Percentiles rank a stretch among this genome's conserved stretches.
Conservation (phyloP, 1,284 basidiomycete genomes). For the Lentinus polychrous region DNA sequence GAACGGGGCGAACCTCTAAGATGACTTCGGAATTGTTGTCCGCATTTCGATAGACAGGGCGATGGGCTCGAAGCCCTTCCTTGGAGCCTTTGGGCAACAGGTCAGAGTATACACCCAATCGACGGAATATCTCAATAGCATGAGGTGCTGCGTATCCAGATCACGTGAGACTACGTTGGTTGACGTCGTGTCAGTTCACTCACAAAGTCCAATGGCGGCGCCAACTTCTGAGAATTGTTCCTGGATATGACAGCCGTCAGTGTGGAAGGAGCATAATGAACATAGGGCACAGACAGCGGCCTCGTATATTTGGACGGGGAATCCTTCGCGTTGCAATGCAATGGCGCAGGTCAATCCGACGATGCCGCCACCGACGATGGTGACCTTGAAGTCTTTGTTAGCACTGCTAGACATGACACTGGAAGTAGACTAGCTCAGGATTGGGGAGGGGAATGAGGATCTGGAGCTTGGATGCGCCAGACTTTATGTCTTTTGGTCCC, state of each 20-base stretch:
- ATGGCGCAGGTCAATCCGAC: conserved; percentile 14
- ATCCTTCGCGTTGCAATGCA: conserved; percentile 10
- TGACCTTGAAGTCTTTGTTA: conserved; percentile 7
- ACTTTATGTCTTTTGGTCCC: too few species aligned
- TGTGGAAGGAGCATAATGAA: not conserved
- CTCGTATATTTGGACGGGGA: conserved; percentile 16
- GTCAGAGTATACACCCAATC: conserved; percentile 34
- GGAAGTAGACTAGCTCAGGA: too few species aligned
- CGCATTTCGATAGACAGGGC: conserved; percentile 35
- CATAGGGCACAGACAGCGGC: conserved; percentile 11
- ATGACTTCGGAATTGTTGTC: conserved; percentile 32
- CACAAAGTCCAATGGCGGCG: conserved; percentile 45
- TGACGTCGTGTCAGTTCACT: not conserved
- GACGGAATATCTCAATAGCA: conserved; percentile 36
- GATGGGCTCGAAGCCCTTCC: conserved; percentile 23
- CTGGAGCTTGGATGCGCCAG: too few species aligned
- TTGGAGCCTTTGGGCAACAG: conserved; percentile 32
- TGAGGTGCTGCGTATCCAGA: conserved; percentile 35
- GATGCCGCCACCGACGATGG: conserved; percentile 16
- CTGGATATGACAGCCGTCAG: conserved; percentile 16
- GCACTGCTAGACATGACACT: not conserved
- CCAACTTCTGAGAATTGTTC: conserved; percentile 41
- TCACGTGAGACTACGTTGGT: conserved; percentile 1
- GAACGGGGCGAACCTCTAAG: conserved; percentile 30
- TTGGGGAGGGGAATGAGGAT: too few species aligned